Conservation (phyloP, 805 yeast species). For the Ogataea corticis region DNA sequence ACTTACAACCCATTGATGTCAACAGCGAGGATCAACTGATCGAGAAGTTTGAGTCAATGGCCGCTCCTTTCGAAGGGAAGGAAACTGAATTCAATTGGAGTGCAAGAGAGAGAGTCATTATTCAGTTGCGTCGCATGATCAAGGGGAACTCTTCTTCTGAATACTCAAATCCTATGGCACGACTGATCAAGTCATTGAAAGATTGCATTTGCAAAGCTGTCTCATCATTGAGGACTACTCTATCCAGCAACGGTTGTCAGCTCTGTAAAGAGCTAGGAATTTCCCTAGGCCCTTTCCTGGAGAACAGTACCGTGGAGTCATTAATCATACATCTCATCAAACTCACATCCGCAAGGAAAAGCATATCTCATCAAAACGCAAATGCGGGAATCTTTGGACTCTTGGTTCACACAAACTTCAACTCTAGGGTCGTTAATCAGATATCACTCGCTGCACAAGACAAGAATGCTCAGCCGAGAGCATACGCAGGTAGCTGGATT, state of each 20-base stretch:
- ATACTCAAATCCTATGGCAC: conserved; percentile 34
- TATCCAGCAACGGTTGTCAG: conserved; percentile 74
- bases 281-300: conserved; percentile 40
- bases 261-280: conserved; percentile 67
- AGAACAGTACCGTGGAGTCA: conserved; percentile 48
- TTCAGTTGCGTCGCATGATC: conserved; percentile 56
- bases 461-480: conserved; percentile 69
- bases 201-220: conserved; percentile 69
- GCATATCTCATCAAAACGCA: conserved; percentile 60
- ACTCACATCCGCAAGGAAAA: conserved; percentile 60
- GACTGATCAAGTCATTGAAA: conserved; percentile 38
- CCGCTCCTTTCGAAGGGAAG: conserved; percentile 54
- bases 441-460: conserved; percentile 58
- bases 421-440: conserved; percentile 49
- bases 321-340: conserved; percentile 50
- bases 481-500: conserved; percentile 70
- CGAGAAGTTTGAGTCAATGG: conserved; percentile 32
- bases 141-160: conserved; percentile 52
- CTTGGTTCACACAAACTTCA: conserved; percentile 54
- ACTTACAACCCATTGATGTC: conserved; percentile 35
- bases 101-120: conserved; percentile 61
- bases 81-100: conserved; percentile 93
- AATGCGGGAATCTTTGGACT: conserved; percentile 56
- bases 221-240: conserved; percentile 78
- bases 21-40: conserved; percentile 30